A percentile compares a stretch with the other conserved stretches of the same genome.
Conservation (phyloP, 768 basidiomycete species). For the Suillus subalutaceus region DNA sequence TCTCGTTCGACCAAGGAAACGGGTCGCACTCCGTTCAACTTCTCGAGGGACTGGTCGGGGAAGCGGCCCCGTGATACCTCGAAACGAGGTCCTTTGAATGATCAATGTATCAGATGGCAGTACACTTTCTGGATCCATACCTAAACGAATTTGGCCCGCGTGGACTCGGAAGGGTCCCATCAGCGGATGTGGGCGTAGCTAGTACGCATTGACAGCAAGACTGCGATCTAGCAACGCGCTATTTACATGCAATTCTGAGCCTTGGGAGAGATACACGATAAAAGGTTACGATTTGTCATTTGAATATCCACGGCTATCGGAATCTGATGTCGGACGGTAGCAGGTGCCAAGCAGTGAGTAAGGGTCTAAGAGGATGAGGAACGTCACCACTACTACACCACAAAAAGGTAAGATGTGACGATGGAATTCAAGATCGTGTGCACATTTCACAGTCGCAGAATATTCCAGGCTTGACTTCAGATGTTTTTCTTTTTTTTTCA, state of each 20-base stretch:
- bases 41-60: neutral
- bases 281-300: neutral
- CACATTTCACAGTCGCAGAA: neutral
- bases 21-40: constrained; percentile 3
- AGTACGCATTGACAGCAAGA: too few relatives aligned
- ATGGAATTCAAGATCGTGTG: neutral
- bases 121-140: neutral
- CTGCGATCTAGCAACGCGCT: neutral
- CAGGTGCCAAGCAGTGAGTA: neutral
- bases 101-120: constrained; percentile 6
- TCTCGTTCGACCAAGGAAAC: constrained; percentile 7
- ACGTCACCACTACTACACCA: neutral
- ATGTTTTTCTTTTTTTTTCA: neutral
- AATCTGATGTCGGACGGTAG: neutral
- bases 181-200: too few relatives aligned
- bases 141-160: neutral
- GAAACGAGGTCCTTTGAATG: constrained; percentile 4
- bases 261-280: neutral
- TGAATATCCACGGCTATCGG: neutral
- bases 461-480: neutral
- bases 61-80: constrained; percentile 2
- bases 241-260: neutral
- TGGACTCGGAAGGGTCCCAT: neutral
- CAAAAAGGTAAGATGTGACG: neutral
- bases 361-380: neutral